Evolutionary conservation across 371 early-diverging fungal genomes (phyloP).

Genomic region (Thermomucor indicae-seudaticae): DNA sequence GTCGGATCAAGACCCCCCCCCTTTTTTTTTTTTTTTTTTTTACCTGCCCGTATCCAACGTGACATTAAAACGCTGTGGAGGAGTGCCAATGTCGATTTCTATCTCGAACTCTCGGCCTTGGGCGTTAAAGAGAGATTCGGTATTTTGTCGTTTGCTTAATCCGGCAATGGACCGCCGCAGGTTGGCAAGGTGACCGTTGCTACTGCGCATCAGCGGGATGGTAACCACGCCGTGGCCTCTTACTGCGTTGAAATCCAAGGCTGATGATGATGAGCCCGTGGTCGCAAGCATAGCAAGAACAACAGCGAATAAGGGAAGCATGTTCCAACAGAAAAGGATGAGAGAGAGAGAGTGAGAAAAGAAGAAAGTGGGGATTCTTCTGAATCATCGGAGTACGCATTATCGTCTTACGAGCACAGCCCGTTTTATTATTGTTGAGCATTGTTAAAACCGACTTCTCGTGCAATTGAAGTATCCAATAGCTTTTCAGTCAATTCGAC

Average conservation of each 20-base stretch:
- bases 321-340: background rate
- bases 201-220: background rate
- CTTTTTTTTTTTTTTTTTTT: background rate
- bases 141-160: background rate
- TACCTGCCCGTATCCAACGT: constrained; percentile 44
- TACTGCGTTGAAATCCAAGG: too few relatives aligned
- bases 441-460: constrained; percentile 20
- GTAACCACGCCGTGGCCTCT: background rate
- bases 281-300: too few relatives aligned
- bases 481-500: constrained; percentile 39
- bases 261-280: too few relatives aligned
- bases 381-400: background rate
- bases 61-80: constrained; percentile 29
- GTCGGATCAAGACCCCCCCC: background rate
- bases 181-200: background rate
- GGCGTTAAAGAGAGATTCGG: constrained; percentile 19
- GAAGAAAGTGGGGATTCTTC: background rate
- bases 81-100: constrained; percentile 28
- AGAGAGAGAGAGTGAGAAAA: background rate
- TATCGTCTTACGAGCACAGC: background rate
- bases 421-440: background rate
- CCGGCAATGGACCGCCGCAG: background rate
- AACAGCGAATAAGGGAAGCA: background rate
- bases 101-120: constrained; percentile 26
- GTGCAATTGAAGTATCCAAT: constrained; percentile 34